Evolutionary conservation across 176 grass and related monocot species (phyloP).

Genomic region (Eleusine indica): DNA sequence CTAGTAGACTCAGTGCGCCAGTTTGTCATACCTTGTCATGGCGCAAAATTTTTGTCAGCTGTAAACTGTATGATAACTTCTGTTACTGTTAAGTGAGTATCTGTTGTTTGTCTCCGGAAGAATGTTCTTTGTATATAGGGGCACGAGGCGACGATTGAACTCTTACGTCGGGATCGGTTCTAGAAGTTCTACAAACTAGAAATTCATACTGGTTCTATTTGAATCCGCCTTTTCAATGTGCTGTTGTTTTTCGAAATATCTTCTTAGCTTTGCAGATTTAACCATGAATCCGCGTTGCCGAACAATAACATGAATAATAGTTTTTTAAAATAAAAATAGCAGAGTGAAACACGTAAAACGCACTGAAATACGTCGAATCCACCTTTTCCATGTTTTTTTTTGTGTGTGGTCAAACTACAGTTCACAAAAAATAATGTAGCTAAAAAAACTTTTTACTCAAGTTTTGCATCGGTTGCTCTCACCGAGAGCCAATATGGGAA

Average conservation of each 20-base stretch:
- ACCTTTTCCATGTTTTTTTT: too few relatives aligned
- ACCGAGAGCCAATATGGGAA: too few relatives aligned
- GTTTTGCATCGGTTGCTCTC: too few relatives aligned
- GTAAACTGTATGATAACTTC: constrained; percentile 47
- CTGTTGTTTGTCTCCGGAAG: constrained; percentile 6
- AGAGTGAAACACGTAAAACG: too few relatives aligned
- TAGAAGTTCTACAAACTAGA: neutral
- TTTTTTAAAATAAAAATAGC: too few relatives aligned
- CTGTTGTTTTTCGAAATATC: neutral
- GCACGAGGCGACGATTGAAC: neutral
- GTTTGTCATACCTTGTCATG: constrained; percentile 32
- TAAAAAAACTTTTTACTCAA: too few relatives aligned
- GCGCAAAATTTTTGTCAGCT: constrained; percentile 48
- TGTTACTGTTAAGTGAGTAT: constrained; percentile 18
- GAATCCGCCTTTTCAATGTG: neutral
- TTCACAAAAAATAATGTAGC: too few relatives aligned
- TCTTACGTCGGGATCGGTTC: neutral
- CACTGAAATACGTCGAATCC: too few relatives aligned
- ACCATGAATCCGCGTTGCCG: neutral
- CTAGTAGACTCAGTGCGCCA: constrained; percentile 30
- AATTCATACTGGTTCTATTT: neutral
- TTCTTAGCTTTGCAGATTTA: too few relatives aligned
- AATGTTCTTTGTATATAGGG: neutral
- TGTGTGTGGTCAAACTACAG: too few relatives aligned
- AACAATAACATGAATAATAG: neutral